Conservation (phyloP, 345 rosid species). For the Odontarrhena argentea region DNA sequence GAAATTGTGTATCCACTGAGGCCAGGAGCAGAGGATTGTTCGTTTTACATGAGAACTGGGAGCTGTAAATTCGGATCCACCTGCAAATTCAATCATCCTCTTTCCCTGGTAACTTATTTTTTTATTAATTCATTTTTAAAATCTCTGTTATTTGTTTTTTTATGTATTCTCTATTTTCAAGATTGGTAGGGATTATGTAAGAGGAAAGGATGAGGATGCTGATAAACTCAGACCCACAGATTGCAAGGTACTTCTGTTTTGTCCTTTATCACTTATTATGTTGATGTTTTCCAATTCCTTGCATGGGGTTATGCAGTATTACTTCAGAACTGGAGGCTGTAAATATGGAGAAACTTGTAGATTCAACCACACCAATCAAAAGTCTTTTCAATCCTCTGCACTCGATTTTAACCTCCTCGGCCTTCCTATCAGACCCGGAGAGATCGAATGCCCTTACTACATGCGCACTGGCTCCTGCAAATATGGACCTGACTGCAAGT, state of each 20-base stretch:
- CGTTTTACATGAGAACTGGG: conserved; percentile 79
- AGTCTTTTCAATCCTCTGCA: conserved; percentile 38
- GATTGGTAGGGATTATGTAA: conserved; percentile 25
- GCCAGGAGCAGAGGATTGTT: conserved; percentile 82
- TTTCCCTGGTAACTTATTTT: conserved; percentile 53
- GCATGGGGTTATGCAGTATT: conserved; percentile 59
- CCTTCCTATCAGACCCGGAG: conserved; percentile 90
- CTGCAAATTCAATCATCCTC: conserved; percentile 94
- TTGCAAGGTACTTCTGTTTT: conserved; percentile 33
- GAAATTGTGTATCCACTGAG: conserved; percentile 61
- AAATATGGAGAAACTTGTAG: conserved; percentile 86
- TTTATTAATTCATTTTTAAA: neutral
- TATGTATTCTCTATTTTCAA: neutral
- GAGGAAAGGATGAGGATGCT: conserved; percentile 29
- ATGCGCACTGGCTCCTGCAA: conserved; percentile 98
- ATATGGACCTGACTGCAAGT: conserved; percentile 77
- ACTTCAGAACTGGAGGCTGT: conserved; percentile 90
- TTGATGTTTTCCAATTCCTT: neutral
- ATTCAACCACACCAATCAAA: conserved; percentile 67
- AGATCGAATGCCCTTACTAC: conserved; percentile 80
- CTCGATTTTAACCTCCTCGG: conserved; percentile 84
- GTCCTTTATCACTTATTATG: neutral
- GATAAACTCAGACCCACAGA: conserved; percentile 19
- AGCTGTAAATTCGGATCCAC: conserved; percentile 76
- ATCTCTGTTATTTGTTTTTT: neutral